Conservation (phyloP, 352 stramenopile species). For the Pythium plurisporium region DNA sequence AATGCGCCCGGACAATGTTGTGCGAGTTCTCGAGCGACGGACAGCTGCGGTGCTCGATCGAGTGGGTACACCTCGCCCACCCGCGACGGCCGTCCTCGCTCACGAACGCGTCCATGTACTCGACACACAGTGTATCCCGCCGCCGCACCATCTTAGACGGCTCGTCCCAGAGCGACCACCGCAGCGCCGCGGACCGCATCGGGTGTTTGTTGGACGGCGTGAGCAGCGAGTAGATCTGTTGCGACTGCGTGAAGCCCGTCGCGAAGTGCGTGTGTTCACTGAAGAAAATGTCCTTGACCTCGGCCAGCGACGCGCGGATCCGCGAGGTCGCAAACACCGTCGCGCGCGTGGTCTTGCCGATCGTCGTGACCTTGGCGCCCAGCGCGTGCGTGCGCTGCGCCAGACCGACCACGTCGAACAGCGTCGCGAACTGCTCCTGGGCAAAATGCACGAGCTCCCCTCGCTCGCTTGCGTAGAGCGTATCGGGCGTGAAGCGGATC, state of each 20-base stretch:
- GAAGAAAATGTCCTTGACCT: slow-evolving; percentile 59
- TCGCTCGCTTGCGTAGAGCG: slow-evolving; percentile 20
- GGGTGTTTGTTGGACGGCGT: slow-evolving; percentile 38
- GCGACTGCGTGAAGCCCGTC: slow-evolving; percentile 58
- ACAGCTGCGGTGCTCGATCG: slow-evolving; percentile 59
- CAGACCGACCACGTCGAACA: slow-evolving; percentile 17
- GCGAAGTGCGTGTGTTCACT: slow-evolving; percentile 53
- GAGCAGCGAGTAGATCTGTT: slow-evolving; percentile 52
- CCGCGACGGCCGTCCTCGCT: slow-evolving; percentile 47
- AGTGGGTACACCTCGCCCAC: slow-evolving; percentile 60
- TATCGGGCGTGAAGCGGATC: slow-evolving; percentile 23
- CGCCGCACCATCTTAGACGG: slow-evolving; percentile 54
- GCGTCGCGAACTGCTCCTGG: slow-evolving; percentile 22
- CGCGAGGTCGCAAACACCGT: slow-evolving; percentile 40
- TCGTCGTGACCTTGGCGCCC: slow-evolving; percentile 38
- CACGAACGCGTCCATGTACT: slow-evolving; percentile 66
- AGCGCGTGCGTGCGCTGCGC: slow-evolving; percentile 7
- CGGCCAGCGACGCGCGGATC: slow-evolving; percentile 45
- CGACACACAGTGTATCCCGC: slow-evolving; percentile 57
- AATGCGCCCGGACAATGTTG: slow-evolving; percentile 46
- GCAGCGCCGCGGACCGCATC: slow-evolving; percentile 47
- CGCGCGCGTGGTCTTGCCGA: slow-evolving; percentile 45
- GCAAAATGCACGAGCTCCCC: slow-evolving; percentile 20
- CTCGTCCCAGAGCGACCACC: slow-evolving; percentile 63
- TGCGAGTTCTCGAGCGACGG: slow-evolving; percentile 46